Percentiles rank a stretch among this genome's conserved stretches.
Evolutionary conservation across 106 monocot species (phyloP).

Genomic region (Hemerocallis citrina): DNA sequence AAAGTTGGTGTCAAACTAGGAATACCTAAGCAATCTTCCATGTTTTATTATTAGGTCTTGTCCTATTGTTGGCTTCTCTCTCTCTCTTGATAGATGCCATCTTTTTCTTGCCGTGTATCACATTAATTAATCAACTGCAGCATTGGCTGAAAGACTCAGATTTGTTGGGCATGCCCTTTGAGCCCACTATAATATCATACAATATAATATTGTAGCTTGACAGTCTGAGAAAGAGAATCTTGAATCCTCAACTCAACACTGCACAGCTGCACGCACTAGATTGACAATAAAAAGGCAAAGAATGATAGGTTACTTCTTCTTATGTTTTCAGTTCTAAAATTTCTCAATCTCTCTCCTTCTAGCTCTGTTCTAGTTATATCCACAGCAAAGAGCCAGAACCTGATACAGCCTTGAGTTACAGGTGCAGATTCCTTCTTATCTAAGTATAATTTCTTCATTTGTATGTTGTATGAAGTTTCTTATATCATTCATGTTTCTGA

Average conservation of each 20-base stretch:
- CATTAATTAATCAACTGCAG: too few species aligned
- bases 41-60: background rate
- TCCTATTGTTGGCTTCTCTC: background rate
- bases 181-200: constrained; percentile 32
- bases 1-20: too few species aligned
- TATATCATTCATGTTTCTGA: background rate
- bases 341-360: background rate
- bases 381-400: background rate
- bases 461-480: background rate
- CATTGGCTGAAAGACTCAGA: constrained; percentile 29
- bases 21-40: too few species aligned
- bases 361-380: background rate
- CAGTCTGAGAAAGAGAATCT: constrained; percentile 26
- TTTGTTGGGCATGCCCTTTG: constrained; percentile 40
- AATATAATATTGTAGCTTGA: too few species aligned
- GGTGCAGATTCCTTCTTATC: background rate
- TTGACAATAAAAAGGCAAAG: background rate
- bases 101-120: constrained; percentile 10
- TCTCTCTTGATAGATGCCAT: constrained; percentile 22
- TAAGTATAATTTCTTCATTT: background rate
- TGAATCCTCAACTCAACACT: constrained; percentile 20
- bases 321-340: too few species aligned
- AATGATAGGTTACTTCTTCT: background rate
- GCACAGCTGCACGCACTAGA: background rate
- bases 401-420: background rate